Evolutionary conservation across 2,329 filamentous ascomycete species (phyloP).

Genomic region (Pseudofabraea citricarpa): DNA sequence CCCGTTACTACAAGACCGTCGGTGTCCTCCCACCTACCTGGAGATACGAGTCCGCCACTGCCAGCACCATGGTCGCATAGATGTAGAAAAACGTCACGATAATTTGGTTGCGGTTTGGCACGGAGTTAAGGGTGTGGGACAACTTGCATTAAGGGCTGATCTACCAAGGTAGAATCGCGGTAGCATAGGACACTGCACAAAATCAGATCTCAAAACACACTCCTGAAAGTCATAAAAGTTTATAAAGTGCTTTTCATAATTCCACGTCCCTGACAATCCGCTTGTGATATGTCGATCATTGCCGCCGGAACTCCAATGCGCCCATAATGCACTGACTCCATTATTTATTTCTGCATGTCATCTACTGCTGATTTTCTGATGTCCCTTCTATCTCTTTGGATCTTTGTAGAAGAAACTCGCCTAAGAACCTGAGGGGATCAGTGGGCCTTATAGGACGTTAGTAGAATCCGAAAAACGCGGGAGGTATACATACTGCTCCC

Average conservation of each 20-base stretch:
- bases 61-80: conserved; percentile 91
- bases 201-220: conserved; percentile 24
- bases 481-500: conserved; percentile 56
- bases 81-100: conserved; percentile 24
- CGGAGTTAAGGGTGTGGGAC: conserved; percentile 25
- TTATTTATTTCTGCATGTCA: neutral
- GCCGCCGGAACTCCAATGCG: neutral
- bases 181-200: conserved; percentile 21
- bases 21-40: conserved; percentile 83
- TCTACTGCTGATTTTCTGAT: too few species aligned
- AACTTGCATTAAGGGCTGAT: conserved; percentile 23
- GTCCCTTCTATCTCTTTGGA: conserved; percentile 57
- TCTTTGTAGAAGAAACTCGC: conserved; percentile 65
- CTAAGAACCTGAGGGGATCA: conserved; percentile 64
- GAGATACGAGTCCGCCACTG: conserved; percentile 98
- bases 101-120: conserved; percentile 13
- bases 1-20: conserved; percentile 99
- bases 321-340: neutral
- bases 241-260: neutral
- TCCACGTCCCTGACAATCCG: neutral
- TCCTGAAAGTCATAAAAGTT: conserved; percentile 13
- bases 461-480: conserved; percentile 4
- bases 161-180: conserved; percentile 16
- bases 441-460: conserved; percentile 44
- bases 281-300: conserved; percentile 2